These are phyloP conservation scores for Calocybe gambosa DNA, from an alignment of 1,284 basidiomycete genomes.

Conservation along the genomic window DNA sequence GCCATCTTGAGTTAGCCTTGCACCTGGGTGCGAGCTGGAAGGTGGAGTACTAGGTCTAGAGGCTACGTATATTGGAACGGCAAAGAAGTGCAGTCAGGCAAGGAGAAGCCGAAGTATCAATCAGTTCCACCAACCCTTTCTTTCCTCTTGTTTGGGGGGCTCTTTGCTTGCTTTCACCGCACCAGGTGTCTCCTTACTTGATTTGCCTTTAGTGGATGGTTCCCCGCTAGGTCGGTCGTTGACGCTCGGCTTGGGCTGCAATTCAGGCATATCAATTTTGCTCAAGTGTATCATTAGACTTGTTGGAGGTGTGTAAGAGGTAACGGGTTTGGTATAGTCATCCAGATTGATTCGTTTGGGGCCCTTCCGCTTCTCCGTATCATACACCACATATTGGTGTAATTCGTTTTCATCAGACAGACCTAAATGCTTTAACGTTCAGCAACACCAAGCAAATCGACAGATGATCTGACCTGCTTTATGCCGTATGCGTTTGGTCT, in stretches of 20 bases:
- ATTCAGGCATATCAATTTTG: conserved; percentile 79
- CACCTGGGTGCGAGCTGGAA: neutral
- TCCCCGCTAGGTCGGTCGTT: conserved; percentile 23
- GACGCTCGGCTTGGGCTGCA: conserved; percentile 45
- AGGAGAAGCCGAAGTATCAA: conserved; percentile 2
- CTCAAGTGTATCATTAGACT: conserved; percentile 67
- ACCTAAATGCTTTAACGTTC: conserved; percentile 28
- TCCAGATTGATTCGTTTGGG: conserved; percentile 65
- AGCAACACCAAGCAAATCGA: neutral
- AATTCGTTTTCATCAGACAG: conserved; percentile 55
- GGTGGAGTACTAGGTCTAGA: conserved; percentile 7
- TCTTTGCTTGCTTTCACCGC: conserved; percentile 19
- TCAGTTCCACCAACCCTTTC: conserved; percentile 34
- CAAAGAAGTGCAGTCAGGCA: conserved; percentile 6
- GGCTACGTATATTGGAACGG: conserved; percentile 5
- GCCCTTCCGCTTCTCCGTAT: conserved; percentile 46
- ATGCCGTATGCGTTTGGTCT: conserved; percentile 67
- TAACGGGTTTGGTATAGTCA: conserved; percentile 35
- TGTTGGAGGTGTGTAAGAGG: conserved; percentile 57
- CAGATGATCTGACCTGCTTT: conserved; percentile 47
- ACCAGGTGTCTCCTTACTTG: conserved; percentile 20
- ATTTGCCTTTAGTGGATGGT: conserved; percentile 20
- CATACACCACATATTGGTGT: conserved; percentile 74
- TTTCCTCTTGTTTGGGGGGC: conserved; percentile 29
- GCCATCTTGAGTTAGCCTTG: conserved; percentile 3